Conservation (phyloP, 441 rosid species). For the Erysimum cheiri region DNA sequence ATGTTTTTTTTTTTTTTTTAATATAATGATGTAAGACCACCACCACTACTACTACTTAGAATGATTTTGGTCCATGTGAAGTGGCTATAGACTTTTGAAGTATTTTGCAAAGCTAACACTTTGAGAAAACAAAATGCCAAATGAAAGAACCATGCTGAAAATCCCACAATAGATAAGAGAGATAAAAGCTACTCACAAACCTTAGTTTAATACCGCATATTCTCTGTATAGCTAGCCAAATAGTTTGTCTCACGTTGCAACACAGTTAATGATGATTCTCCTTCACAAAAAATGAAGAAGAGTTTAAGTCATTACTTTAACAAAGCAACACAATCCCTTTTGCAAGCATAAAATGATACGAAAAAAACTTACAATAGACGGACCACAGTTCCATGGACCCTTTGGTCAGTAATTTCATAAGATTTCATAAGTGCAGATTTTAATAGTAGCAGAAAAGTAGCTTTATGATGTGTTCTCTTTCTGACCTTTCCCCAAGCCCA, state of each 20-base stretch:
- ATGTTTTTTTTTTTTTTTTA: constrained; percentile 6
- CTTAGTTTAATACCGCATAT: background rate
- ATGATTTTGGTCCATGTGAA: constrained; percentile 42
- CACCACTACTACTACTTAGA: constrained; percentile 35
- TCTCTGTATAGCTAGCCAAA: too few species aligned
- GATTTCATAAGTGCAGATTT: too few species aligned
- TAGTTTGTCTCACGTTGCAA: too few species aligned
- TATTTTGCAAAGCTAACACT: constrained; percentile 17
- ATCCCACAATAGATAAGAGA: constrained; percentile 5
- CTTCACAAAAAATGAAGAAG: too few species aligned
- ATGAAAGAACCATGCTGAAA: constrained; percentile 15
- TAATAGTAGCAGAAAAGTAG: too few species aligned
- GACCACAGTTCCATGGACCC: constrained; percentile 37
- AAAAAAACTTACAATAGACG: constrained; percentile 11
- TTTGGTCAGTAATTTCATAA: constrained; percentile 27
- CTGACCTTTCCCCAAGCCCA: background rate
- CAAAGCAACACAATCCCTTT: background rate
- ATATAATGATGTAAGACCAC: constrained; percentile 36
- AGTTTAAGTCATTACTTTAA: too few species aligned
- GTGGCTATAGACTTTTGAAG: constrained; percentile 39
- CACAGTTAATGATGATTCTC: too few species aligned
- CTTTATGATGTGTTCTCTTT: constrained; percentile 3
- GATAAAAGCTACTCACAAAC: background rate
- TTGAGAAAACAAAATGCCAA: constrained; percentile 2
- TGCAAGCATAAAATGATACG: background rate